Evolutionary conservation across 164 flowering plant genomes (phyloP), one percentile per base, ranked within the genome.

Genomic region (Vitis labrusca): DNA sequence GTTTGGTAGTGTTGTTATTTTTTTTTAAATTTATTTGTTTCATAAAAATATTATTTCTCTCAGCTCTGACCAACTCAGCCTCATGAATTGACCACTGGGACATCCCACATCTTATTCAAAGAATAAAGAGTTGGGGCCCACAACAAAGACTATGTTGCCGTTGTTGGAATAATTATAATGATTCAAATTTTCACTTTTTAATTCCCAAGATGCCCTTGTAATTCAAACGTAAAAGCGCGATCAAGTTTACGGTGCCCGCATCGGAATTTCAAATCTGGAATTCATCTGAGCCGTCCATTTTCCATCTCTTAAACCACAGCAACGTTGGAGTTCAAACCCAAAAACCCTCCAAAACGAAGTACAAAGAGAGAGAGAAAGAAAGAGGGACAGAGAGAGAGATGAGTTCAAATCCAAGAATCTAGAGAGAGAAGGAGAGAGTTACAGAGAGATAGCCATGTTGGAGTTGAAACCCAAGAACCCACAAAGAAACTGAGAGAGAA

Each of bases 171-270:
- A 61, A 53, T 73, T 63, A 59, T 27, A 15, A 53, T 14, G 73
- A 58, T 9, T 50, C 44, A 13, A 17, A 30, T 8, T 69, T 58
- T 9, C 44, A 37, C 53, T 63, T 52, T 74, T 61, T 71, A 32
- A 69, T 37, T 37, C 44, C 65, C 61, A 55, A 59, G 69, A 71
- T 2, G 15, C 73, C 62, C 66, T 58, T 37, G 27, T 50, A 62
- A 59, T 85, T 82, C 85, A 79, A 85, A 85, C 64, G 49, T 69
- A 51, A 74, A 51, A 53, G 82, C 82, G 86, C 85, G 80, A 58
- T 13, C 30, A n/a, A 32, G 7, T 44, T 11, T 23, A 6, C 60
- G n/a, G 16, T 50, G 15, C 10, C 10, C 50, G 44, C 44, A 37
- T 37, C 44, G 44, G 7, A 27, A 54, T 68, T 74, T 66, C 56